A percentile compares a stretch with the other conserved stretches of the same genome.
phyloP scores from a whole-genome alignment of 306 rosid species.

The Geum urbanum region DNA sequence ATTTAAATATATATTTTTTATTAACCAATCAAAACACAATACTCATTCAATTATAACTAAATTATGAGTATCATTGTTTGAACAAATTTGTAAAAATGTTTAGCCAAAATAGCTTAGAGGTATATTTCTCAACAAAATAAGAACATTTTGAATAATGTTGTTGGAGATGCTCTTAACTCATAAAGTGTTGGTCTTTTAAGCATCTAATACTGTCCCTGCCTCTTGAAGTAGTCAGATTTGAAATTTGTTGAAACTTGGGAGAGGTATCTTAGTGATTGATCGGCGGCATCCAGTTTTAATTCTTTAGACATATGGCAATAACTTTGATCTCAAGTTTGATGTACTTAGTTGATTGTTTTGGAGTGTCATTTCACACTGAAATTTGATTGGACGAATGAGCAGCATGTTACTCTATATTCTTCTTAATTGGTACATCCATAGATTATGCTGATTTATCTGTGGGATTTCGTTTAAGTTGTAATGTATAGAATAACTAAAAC shows the following conservation, averaged over 20 bases:
- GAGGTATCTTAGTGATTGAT: conserved; percentile 3
- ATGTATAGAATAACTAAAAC: not conserved
- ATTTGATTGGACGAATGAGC: conserved; percentile 6
- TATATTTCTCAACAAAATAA: too few species aligned
- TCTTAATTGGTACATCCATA: not conserved
- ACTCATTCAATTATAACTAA: too few species aligned
- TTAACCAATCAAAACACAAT: too few species aligned
- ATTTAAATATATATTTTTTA: too few species aligned
- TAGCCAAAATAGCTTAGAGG: too few species aligned
- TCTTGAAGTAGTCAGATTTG: not conserved
- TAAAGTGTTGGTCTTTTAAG: not conserved
- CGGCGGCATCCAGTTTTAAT: not conserved
- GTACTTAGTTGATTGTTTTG: not conserved
- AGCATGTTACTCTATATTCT: not conserved
- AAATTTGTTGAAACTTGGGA: not conserved
- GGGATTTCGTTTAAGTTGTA: not conserved
- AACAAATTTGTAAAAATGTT: too few species aligned
- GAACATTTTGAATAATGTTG: too few species aligned
- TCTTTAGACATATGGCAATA: not conserved
- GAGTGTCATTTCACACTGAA: not conserved
- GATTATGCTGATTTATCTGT: not conserved
- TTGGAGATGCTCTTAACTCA: too few species aligned
- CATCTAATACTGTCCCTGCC: not conserved
- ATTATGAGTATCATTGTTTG: too few species aligned
- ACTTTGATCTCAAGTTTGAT: not conserved